A percentile compares a stretch with the other conserved stretches of the same genome.
phyloP scores from a whole-genome alignment of 1,284 basidiomycete species.

The Macrocystidia cucumis region DNA sequence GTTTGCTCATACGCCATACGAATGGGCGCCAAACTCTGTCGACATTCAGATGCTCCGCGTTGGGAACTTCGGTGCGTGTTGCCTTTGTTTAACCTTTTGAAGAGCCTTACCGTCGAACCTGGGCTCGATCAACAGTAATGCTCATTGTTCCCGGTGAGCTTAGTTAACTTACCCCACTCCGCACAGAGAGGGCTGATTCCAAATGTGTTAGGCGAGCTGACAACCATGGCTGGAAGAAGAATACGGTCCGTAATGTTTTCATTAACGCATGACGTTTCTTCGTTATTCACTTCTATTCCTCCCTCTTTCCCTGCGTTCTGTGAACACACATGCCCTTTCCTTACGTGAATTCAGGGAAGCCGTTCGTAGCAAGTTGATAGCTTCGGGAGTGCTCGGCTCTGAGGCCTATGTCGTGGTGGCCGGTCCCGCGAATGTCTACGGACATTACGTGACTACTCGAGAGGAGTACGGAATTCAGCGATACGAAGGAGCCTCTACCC shows the following conservation, averaged over 20 bases:
- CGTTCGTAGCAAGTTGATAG: slow-evolving; percentile 55
- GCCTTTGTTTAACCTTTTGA: slow-evolving; percentile 1
- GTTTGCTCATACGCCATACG: slow-evolving; percentile 59
- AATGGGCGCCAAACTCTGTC: slow-evolving; percentile 72
- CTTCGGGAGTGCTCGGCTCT: slow-evolving; percentile 50
- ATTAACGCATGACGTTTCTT: slow-evolving; percentile 2
- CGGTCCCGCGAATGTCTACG: slow-evolving; percentile 78
- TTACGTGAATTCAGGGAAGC: slow-evolving; percentile 26
- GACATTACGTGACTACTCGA: slow-evolving; percentile 66
- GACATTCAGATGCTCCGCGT: slow-evolving; percentile 75
- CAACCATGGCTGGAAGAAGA: slow-evolving; percentile 52
- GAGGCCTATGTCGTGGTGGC: slow-evolving; percentile 70
- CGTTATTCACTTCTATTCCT: slow-evolving; percentile 6
- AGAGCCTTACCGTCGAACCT: neutral
- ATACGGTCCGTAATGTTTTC: slow-evolving; percentile 34
- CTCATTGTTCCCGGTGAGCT: slow-evolving; percentile 65
- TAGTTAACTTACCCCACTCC: too few relatives aligned
- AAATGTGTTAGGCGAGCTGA: slow-evolving; percentile 32
- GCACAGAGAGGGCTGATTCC: too few relatives aligned
- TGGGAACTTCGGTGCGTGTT: slow-evolving; percentile 52
- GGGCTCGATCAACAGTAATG: slow-evolving; percentile 38
- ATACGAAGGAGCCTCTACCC: slow-evolving; percentile 78
- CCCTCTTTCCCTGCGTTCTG: slow-evolving; percentile 10
- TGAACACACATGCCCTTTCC: neutral
- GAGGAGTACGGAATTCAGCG: slow-evolving; percentile 75